Evolutionary conservation across 202 grass and related monocot genomes (phyloP).

Genomic region (Saccharum hybrid): DNA sequence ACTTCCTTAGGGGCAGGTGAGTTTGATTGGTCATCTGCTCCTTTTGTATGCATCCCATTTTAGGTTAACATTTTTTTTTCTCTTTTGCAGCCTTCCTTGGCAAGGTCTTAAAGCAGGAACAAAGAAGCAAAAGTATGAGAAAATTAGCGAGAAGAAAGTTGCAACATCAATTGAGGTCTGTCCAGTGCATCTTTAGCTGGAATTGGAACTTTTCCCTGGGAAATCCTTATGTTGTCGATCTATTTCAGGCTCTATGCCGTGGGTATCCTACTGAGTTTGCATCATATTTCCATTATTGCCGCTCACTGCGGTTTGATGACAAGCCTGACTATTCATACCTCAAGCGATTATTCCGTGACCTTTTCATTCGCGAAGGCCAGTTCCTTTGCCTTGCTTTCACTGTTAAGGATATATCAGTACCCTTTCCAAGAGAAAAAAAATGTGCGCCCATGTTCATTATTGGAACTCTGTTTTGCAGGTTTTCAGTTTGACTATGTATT

Average conservation of each 20-base stretch:
- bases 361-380: slow-evolving; percentile 92
- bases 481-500: slow-evolving; percentile 99
- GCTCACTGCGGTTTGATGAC: slow-evolving; percentile 88
- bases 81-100: slow-evolving; percentile 79
- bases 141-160: slow-evolving; percentile 99
- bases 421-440: not conserved
- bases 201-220: slow-evolving; percentile 14
- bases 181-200: not conserved
- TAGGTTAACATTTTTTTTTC: slow-evolving; percentile 29
- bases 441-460: slow-evolving; percentile 9
- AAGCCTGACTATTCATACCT: slow-evolving; percentile 97
- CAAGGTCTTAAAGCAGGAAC: slow-evolving; percentile 99
- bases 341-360: slow-evolving; percentile 91
- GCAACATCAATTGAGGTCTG: slow-evolving; percentile 93
- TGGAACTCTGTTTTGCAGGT: slow-evolving; percentile 59
- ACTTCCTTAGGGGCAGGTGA: slow-evolving; percentile 95
- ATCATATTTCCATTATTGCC: slow-evolving; percentile 98
- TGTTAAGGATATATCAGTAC: not conserved
- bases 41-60: slow-evolving; percentile 25
- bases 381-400: slow-evolving; percentile 27
- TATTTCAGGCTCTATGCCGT: slow-evolving; percentile 78
- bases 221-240: slow-evolving; percentile 33
- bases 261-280: slow-evolving; percentile 92
- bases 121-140: slow-evolving; percentile 98
- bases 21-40: slow-evolving; percentile 39